A percentile compares a stretch with the other conserved stretches of the same genome.
These are phyloP conservation scores for Trametes meyenii DNA, from an alignment of 768 basidiomycete genomes.

Conservation along the genomic window DNA sequence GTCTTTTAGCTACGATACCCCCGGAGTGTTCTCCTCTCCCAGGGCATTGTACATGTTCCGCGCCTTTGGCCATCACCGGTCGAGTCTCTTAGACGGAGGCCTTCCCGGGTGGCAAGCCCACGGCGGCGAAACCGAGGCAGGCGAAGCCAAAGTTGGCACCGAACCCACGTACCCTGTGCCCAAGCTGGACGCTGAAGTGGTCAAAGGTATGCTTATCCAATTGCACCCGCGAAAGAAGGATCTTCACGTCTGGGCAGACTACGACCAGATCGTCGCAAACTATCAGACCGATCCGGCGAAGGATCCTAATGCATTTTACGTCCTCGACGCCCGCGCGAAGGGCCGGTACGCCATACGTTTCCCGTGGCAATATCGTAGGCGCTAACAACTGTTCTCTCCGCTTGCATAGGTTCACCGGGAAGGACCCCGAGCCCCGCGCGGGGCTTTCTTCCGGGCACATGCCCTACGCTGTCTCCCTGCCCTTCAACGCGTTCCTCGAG, in stretches of 20 bases:
- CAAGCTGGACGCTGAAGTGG: constrained; percentile 47
- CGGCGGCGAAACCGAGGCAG: constrained; percentile 55
- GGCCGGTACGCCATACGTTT: constrained; percentile 57
- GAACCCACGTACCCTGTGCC: constrained; percentile 55
- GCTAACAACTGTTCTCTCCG: constrained; percentile 4
- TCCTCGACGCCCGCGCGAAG: constrained; percentile 86
- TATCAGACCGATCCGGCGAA: constrained; percentile 49
- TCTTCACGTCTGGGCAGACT: constrained; percentile 49
- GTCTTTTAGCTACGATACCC: constrained; percentile 74
- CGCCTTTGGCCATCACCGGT: constrained; percentile 84
- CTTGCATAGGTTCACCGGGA: constrained; percentile 68
- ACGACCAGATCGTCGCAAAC: constrained; percentile 81
- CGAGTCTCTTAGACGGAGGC: constrained; percentile 92
- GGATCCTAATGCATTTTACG: constrained; percentile 57
- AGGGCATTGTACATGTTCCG: constrained; percentile 95
- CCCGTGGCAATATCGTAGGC: constrained; percentile 1
- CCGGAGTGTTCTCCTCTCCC: constrained; percentile 91
- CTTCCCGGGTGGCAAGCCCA: constrained; percentile 80
- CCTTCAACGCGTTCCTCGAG: constrained; percentile 76
- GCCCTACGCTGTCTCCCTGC: constrained; percentile 80
- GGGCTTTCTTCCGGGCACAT: constrained; percentile 92
- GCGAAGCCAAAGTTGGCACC: constrained; percentile 27
- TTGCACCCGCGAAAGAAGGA: neutral
- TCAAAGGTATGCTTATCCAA: constrained; percentile 50
- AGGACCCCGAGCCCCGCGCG: constrained; percentile 86